Evolutionary conservation across 768 basidiomycete species (phyloP), one percentile per base, ranked within the genome.

Genomic region (Boletus sp.): DNA sequence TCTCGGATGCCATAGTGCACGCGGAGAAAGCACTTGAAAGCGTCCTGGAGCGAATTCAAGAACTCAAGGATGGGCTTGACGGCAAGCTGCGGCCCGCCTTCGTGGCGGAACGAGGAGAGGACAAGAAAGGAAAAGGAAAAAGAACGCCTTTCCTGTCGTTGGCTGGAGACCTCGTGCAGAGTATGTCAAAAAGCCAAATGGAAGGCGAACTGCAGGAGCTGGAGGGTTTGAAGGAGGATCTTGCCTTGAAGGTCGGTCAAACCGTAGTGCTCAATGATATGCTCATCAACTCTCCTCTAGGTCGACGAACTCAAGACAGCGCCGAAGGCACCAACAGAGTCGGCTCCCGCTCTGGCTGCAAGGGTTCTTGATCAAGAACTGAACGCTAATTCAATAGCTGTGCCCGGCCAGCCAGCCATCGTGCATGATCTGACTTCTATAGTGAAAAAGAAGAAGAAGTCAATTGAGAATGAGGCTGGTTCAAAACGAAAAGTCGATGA

Each of bases 221-320:
- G 40, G 74, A 78, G 53, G 87, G 78, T 25, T 70, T 97, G 37
- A 84, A 82, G 64, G 85, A 85, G 60, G 95, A 98, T 68, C 74
- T 98, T 25, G 87, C 88, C 2, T 71, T 89, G 46, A 98, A 97
- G 85, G 93, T 85, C 37, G 32, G 70, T 29, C 39, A 1, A 38
- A 19, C 19, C 6, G 43, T 33, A 5, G 5, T 19, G 10, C 17
- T 43, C n/a, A 23, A 41, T 23, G 55, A 27, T 43, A 34, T 29
- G 30, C 21, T 46, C n/a, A 60, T 30, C 14, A 13, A 38, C n/a
- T n/a, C 10, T 27, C 14, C 9, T 27, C 23, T 56, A 94, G 92
- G 85, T 98, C 17, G 95, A 97, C 49, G 95, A 98, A 63, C 77
- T 97, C 32, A 95, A 91, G 72, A 83, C 84, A 5, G 79, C 85